A percentile compares a stretch with the other conserved stretches of the same genome.
Conservation (phyloP, 106 monocot genomes). For the Chionographis japonica region DNA sequence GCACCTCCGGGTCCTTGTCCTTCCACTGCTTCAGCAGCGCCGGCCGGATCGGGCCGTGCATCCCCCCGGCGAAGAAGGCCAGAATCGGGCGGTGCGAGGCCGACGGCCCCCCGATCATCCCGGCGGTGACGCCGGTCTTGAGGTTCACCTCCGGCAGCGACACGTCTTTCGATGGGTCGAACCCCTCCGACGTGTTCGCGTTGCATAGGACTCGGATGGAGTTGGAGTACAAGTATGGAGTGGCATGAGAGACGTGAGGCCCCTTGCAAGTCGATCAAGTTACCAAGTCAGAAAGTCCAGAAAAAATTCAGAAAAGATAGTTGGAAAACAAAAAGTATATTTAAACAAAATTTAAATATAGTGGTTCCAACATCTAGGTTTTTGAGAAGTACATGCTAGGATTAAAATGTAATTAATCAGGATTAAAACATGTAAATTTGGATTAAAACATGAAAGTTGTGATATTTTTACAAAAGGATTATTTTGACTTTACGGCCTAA, state of each 20-base stretch:
- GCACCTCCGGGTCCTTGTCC: slow-evolving; percentile 37
- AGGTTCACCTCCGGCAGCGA: slow-evolving; percentile 46
- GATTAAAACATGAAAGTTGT: too few species aligned
- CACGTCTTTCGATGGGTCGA: slow-evolving; percentile 43
- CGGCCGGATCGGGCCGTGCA: slow-evolving; percentile 48
- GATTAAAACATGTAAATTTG: too few species aligned
- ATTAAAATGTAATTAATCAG: neutral
- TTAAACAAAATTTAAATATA: too few species aligned
- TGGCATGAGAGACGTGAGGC: slow-evolving; percentile 26
- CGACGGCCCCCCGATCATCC: slow-evolving; percentile 24
- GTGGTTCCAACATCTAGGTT: too few species aligned
- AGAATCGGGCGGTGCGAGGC: slow-evolving; percentile 21
- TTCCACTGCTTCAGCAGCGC: slow-evolving; percentile 44
- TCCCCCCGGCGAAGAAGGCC: slow-evolving; percentile 59
- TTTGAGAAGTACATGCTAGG: slow-evolving; percentile 1
- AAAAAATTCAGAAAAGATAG: too few species aligned
- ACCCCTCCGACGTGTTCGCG: slow-evolving; percentile 62
- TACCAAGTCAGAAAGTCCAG: too few species aligned
- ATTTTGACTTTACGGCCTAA: too few species aligned
- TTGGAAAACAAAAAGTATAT: too few species aligned
- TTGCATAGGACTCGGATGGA: slow-evolving; percentile 64
- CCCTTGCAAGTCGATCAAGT: too few species aligned
- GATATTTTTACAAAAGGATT: too few species aligned
- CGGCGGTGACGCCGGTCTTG: neutral
- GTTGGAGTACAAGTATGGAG: slow-evolving; percentile 30